Evolutionary conservation across 2,329 filamentous ascomycete genomes (phyloP), one percentile per base, ranked within the genome.

Genomic region (Microsporum ferrugineum): DNA sequence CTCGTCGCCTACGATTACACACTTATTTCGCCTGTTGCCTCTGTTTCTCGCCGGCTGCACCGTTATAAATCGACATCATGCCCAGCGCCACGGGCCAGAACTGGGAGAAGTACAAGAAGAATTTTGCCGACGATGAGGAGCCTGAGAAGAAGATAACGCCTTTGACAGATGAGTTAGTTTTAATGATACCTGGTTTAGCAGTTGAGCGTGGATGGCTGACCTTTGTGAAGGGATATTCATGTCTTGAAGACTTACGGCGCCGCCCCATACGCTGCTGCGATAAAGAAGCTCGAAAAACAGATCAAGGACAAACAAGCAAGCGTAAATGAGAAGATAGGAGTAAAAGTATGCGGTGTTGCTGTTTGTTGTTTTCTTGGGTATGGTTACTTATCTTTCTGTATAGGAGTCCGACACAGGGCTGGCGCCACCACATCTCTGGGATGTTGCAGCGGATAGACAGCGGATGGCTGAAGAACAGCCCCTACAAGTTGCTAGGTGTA

Each of bases 101-200:
- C 83, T 99, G 94, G 94, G 94, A 99, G 83, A 97, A 97, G 81
- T 97, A 96, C 82, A 84, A 89, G 80, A 96, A 97, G 83, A 91
- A 87, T 73, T 99, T 89, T 73, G 92, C 88, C 72, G 94, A 99
- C 72, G 94, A 99, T 71, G 94, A 97, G 76, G 82, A 91, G 76
- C 91, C 95, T 75, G 94, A 99, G 83, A 99, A 99, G 87, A 99
- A 99, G 85, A 99, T 99, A 73, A 92, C 91, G 63, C 94, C 94
- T 67, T 81, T 99, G 65, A 88, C 91, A 68, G 94, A 97, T 80
- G 94, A 97, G 92, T 96, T 83, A 67, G 88, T 79, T 38, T 34
- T 23, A 23, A 31, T 43, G 57, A 12, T 34, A 8, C 34, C 17
- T 43, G 33, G 29, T 34, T 14, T 14, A 17, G 36, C 23, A 61